These are phyloP conservation scores for Rhodotorula kratochvilovae DNA, from an alignment of 768 basidiomycete genomes.

Conservation along the genomic window DNA sequence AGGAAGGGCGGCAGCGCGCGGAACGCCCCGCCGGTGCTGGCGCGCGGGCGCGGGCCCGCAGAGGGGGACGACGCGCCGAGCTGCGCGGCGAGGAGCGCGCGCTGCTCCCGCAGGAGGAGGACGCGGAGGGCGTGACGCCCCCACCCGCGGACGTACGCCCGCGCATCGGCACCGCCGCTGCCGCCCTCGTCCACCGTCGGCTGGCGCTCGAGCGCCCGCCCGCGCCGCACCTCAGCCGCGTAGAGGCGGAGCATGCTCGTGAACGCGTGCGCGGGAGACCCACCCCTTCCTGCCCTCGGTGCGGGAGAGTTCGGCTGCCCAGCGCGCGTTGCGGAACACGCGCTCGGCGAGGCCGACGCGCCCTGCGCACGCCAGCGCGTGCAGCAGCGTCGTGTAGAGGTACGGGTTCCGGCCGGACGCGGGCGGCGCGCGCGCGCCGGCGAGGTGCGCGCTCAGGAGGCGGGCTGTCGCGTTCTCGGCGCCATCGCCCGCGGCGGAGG, in stretches of 20 bases:
- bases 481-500: neutral
- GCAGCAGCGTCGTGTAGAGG: conserved; percentile 59
- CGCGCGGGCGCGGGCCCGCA: no score
- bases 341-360: conserved; percentile 58
- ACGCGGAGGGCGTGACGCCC: conserved; percentile 32
- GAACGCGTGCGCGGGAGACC: conserved; percentile 64
- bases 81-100: neutral
- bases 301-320: conserved; percentile 48
- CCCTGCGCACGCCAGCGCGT: conserved; percentile 59
- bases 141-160: conserved; percentile 19
- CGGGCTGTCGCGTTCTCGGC: neutral
- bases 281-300: conserved; percentile 50
- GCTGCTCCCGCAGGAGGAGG: conserved; percentile 17
- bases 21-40: neutral
- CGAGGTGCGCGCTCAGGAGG: neutral
- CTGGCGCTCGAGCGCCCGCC: conserved; percentile 17
- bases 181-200: no score
- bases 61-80: neutral
- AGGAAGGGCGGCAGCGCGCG: conserved; percentile 9
- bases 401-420: conserved; percentile 48
- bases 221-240: conserved; percentile 41
- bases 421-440: conserved; percentile 5
- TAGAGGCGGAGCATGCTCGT: conserved; percentile 68
- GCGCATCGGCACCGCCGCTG: neutral
- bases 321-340: conserved; percentile 61